Percentiles rank a stretch among this genome's conserved stretches.
Conservation (phyloP, 331 rosid genomes). For the Dryas integrifolia region DNA sequence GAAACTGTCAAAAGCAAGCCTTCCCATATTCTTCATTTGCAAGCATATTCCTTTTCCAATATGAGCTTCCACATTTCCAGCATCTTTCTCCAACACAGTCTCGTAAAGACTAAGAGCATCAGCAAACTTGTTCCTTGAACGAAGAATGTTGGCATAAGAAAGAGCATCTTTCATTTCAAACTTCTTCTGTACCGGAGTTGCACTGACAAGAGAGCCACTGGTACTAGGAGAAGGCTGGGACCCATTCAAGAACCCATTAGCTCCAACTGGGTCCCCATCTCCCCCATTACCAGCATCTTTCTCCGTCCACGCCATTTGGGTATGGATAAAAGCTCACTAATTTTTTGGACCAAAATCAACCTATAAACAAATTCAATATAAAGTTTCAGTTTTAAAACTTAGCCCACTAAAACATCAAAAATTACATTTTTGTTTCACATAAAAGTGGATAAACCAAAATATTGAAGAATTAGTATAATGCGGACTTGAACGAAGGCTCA, state of each 20-base stretch:
- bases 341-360: conserved; percentile 35
- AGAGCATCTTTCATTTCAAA: conserved; percentile 64
- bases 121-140: conserved; percentile 83
- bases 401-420: neutral
- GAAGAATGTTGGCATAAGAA: conserved; percentile 70
- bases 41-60: conserved; percentile 96
- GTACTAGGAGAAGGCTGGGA: conserved; percentile 49
- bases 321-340: conserved; percentile 26
- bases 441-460: neutral
- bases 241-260: conserved; percentile 70
- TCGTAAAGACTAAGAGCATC: conserved; percentile 80
- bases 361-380: conserved; percentile 14
- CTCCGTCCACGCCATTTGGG: conserved; percentile 67
- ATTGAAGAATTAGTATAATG: neutral
- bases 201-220: conserved; percentile 39
- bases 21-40: conserved; percentile 89
- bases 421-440: neutral
- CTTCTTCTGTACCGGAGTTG: conserved; percentile 26
- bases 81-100: conserved; percentile 60
- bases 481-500: conserved; percentile 2
- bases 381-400: conserved; percentile 3
- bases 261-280: conserved; percentile 47
- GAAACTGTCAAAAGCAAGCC: conserved; percentile 81
- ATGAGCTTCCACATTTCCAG: conserved; percentile 70
- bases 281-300: conserved; percentile 50